phyloP scores from a whole-genome alignment of 2,329 filamentous ascomycete genomes.

The Fusarium anthophilum region DNA sequence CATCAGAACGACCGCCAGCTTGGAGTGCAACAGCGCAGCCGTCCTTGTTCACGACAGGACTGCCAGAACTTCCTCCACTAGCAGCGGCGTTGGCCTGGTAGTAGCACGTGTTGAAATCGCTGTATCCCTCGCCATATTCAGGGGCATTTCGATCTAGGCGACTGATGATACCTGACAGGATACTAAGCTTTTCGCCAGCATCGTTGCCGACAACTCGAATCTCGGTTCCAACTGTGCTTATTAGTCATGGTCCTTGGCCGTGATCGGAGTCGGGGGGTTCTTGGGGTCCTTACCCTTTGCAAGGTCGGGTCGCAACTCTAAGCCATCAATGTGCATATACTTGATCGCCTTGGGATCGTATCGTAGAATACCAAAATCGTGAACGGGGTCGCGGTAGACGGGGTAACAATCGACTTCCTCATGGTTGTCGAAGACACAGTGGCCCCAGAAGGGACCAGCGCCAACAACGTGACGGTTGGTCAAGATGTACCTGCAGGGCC shows the following conservation, averaged over 20 bases:
- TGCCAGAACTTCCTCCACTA: slow-evolving; percentile 97
- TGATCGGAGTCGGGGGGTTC: neutral
- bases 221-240: slow-evolving; percentile 77
- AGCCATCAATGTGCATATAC: slow-evolving; percentile 89
- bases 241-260: slow-evolving; percentile 22
- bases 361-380: slow-evolving; percentile 96
- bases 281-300: slow-evolving; percentile 66
- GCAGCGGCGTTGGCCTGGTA: slow-evolving; percentile 98
- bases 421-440: slow-evolving; percentile 98
- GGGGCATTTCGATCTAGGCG: slow-evolving; percentile 95
- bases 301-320: slow-evolving; percentile 84
- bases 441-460: slow-evolving; percentile 96
- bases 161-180: slow-evolving; percentile 96
- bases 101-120: slow-evolving; percentile 96
- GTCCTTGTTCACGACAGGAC: slow-evolving; percentile 95
- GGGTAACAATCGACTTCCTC: slow-evolving; percentile 96
- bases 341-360: slow-evolving; percentile 97
- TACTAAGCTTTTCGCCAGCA: slow-evolving; percentile 97
- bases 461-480: slow-evolving; percentile 95
- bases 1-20: slow-evolving; percentile 91
- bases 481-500: slow-evolving; percentile 71
- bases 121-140: slow-evolving; percentile 97
- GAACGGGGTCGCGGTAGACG: slow-evolving; percentile 96
- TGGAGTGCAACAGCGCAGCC: slow-evolving; percentile 92
- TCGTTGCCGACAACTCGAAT: slow-evolving; percentile 98